Base-by-base conservation (phyloP, 352 stramenopile genomes). In the Phytophthora kernoviae region DNA sequence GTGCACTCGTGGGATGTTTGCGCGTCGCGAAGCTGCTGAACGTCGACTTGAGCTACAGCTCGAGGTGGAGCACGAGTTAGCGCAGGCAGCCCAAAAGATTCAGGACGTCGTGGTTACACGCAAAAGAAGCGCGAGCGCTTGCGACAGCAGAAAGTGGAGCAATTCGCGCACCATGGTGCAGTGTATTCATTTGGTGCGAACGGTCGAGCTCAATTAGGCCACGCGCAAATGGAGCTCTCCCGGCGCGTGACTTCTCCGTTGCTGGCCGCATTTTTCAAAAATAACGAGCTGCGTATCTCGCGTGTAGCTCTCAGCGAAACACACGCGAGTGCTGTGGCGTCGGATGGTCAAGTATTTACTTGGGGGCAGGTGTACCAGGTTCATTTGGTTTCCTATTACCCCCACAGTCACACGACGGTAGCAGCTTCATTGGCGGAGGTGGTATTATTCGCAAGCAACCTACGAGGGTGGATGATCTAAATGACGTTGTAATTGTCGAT, bases 171-270 rank as follows among this genome's bases (percentile, higher is more conserved):
- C 22, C 80, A 88, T 41, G 83, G 83, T 11, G 83, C 83, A 5
- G 51, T 92, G 15, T 92, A 92, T 54, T 83, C 79, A 9, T 92
- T 89, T 54, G 83, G 83, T 2, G 68, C 79, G 5, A 90, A 92
- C 40, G 32, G 46, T 2, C 65, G 81, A 51, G 83, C 79, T 0
- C 77, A 90, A 17, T 57, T 92, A 4, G 80, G 72, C 0, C 79
- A 90, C 39, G 60, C 74, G 26, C 50, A 63, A 30, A 52, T 88
- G 11, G 80, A 89, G 8, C 40, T 79, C 11, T 53, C 70, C 0
- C 68, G 65, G 24, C 46, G 73, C 1, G 62, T 86, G 15, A 56
- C 66, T 0, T 70, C 75, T 1, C 83, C 83, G 3, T 46, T 87
- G 14, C 54, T 90, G 17, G 55, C 70, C 0, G 52, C 71, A 4